Evolutionary conservation across 1,139 yeast genomes (phyloP), one percentile per base, ranked within the genome.

Genomic region (Pneumocystis wakefieldiae): DNA sequence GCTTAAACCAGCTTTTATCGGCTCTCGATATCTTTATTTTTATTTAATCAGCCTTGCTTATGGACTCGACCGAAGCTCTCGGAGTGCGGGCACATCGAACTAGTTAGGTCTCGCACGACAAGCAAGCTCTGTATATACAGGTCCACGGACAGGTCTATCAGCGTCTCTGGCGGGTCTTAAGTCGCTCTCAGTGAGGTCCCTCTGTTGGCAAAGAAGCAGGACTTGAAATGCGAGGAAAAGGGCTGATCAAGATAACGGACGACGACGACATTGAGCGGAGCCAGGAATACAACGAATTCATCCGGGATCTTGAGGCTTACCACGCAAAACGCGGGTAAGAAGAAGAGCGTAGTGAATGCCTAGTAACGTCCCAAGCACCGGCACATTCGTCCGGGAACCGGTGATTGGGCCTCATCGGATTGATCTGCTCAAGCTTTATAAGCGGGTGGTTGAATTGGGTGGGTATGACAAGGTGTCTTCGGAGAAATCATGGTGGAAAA

Each of bases 381-480:
- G 55, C 2, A 48, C 55, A 24, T 64, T 65, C 24, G 59, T 59
- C 17, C 59, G 58, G 15, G 67, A 65, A 29, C 67, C 67, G 8
- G 64, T 62, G 5, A 61, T 65, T 24, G 66, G 66, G 28, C 64
- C 62, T 3, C 63, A 62, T 5, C 58, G 63, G 35, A 64, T 65
- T 28, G 62, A 63, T 19, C 59, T 65, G 37, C 64, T 63, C 41
- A 62, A 65, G 38, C 63, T 65, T 32, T 65, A 65, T 62, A 60
- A 63, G 39, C 60, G 62, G 39, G 66, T 65, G 41, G 59, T 65
- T 32, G 64, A 37, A 14, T 42, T 60, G 32, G 67, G 67, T n/a
- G 67, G 67, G 3, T 65, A 65, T 57, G 67, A 65, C 55, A 62
- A 60, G 29, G 66, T 65, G n/a, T 64, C 67, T 5, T 64, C 64